Evolutionary conservation across 768 basidiomycete genomes (phyloP).

Genomic region (Bullera alba): DNA sequence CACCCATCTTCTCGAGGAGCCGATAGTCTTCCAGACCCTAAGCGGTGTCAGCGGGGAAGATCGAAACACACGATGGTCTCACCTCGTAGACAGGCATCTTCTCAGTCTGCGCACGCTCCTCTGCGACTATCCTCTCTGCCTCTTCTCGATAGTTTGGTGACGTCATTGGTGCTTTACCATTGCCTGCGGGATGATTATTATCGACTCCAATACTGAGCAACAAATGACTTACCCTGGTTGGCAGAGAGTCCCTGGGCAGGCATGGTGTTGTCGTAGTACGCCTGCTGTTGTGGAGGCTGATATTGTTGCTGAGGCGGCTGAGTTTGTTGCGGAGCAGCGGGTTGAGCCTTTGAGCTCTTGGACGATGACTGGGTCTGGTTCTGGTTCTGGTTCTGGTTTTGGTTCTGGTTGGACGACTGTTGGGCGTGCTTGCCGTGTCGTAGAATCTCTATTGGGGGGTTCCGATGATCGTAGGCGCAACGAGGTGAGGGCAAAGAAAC

Average conservation of each 20-base stretch:
- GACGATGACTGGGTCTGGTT: neutral
- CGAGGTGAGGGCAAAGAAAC: constrained; percentile 13
- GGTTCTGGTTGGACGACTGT: constrained; percentile 45
- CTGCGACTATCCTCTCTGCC: constrained; percentile 65
- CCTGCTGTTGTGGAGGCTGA: constrained; percentile 22
- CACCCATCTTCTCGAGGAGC: constrained; percentile 50
- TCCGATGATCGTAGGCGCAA: constrained; percentile 5
- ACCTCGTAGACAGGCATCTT: constrained; percentile 79
- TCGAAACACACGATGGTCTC: constrained; percentile 1
- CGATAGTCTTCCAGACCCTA: constrained; percentile 47
- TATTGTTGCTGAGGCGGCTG: constrained; percentile 30
- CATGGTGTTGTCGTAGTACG: constrained; percentile 46
- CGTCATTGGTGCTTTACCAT: constrained; percentile 35
- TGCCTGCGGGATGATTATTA: constrained; percentile 29
- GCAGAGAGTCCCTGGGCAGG: constrained; percentile 40
- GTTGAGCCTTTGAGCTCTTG: constrained; percentile 1
- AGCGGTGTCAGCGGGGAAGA: neutral
- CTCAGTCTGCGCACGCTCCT: constrained; percentile 64
- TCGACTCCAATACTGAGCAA: neutral
- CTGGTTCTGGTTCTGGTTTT: constrained; percentile 18
- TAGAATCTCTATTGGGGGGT: constrained; percentile 58
- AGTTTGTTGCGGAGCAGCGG: constrained; percentile 33
- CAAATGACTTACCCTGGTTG: constrained; percentile 19
- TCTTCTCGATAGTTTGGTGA: constrained; percentile 44
- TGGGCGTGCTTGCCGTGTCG: constrained; percentile 66